Base-by-base conservation (phyloP, 768 basidiomycete species). In the Panus rudis region DNA sequence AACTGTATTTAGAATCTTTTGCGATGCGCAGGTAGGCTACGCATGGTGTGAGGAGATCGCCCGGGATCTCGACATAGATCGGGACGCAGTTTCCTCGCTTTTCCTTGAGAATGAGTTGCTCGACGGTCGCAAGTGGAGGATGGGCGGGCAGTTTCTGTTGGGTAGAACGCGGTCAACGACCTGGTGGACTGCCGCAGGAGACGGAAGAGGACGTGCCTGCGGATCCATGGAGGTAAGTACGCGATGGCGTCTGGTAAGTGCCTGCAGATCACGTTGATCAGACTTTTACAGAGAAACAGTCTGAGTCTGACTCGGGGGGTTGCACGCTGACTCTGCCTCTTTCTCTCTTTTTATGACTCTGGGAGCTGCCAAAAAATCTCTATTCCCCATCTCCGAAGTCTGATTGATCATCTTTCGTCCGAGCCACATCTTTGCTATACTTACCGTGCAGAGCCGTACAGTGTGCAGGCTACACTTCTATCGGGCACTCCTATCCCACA, bases 11-110 rank as follows among this genome's bases (percentile, higher is more conserved):
- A 1, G 90, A 89, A 56, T 92, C 88, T 56, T 92, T 84, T 11
- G 93, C 81, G 48, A 98, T 75, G 45, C 91, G 81, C 37, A 99
- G 79, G 63, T 97, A 99, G 6, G 96, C 93, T 68, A 92, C 86
- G 59, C 92, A 92, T 63, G 96, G 96, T 20, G 96, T 99, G 49
- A 98, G 76, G 49, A 98, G 79, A 60, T 99, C 96, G 35, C 92
- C 93, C 19, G 94, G 92, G 3, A 99, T 74, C 56, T 93, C 83
- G 42, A 94, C 78, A 64, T 79, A 98, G 52, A 99, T 76, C 17
- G 94, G 94, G 26, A 97, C 78, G 57, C 90, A 89, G 59, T 98
- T 98, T 59, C 92, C 92, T 44, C 68, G 73, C 63, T 90, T 87
- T 61, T 91, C 84, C 33, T 78, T 72, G 40, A 86, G 68, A 45